phyloP scores from a whole-genome alignment of 202 grass and related monocot species.

The Eragrostis tef region DNA sequence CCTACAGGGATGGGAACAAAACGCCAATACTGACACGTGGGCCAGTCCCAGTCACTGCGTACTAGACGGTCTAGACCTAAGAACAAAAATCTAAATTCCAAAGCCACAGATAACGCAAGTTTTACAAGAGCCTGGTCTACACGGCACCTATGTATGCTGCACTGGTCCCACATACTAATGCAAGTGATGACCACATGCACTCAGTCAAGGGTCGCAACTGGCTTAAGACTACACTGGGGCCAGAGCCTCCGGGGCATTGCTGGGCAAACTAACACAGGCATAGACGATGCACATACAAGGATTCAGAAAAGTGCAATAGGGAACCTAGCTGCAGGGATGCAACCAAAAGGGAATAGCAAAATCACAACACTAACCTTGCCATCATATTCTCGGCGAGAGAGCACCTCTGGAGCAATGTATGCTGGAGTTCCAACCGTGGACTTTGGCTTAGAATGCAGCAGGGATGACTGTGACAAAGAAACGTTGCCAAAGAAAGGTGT shows the following conservation, averaged over 20 bases:
- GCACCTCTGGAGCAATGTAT: constrained; percentile 90
- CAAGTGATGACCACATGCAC: constrained; percentile 23
- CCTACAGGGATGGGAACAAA: constrained; percentile 40
- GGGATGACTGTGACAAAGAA: constrained; percentile 61
- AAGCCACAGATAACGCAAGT: constrained; percentile 19
- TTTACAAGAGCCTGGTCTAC: constrained; percentile 35
- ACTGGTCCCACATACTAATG: constrained; percentile 11
- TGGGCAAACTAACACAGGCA: constrained; percentile 30
- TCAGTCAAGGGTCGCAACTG: constrained; percentile 30
- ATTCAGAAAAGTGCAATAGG: not conserved
- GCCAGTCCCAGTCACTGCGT: constrained; percentile 33
- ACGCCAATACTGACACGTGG: constrained; percentile 37
- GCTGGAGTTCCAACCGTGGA: constrained; percentile 90
- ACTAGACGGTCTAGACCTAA: constrained; percentile 42
- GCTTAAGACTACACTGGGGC: not conserved
- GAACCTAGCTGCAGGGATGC: not conserved
- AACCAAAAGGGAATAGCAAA: not conserved
- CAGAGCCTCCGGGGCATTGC: not conserved
- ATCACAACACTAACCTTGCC: constrained; percentile 77
- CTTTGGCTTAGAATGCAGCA: constrained; percentile 90
- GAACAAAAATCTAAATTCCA: constrained; percentile 47
- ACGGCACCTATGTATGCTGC: constrained; percentile 3
- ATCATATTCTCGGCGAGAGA: constrained; percentile 75
- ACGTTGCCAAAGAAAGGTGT: constrained; percentile 35
- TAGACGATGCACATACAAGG: constrained; percentile 20